Evolutionary conservation across 768 basidiomycete species (phyloP).

Genomic region (Leccinum sublutescens): DNA sequence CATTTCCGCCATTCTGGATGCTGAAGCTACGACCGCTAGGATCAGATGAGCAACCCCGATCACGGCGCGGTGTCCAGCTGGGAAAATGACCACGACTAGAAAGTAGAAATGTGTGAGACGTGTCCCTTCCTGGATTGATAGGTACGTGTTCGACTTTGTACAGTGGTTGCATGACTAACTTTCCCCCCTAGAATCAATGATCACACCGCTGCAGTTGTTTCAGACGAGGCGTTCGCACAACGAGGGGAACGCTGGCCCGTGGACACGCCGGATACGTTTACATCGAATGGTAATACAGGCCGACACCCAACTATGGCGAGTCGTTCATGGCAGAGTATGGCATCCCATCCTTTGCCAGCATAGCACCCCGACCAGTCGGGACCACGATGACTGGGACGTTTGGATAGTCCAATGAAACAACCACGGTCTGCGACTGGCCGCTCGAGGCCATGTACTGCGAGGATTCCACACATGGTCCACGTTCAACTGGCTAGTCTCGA

Average conservation of each 20-base stretch:
- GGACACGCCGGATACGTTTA: constrained; percentile 70
- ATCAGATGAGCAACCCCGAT: constrained; percentile 95
- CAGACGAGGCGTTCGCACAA: constrained; percentile 80
- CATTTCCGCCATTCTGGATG: constrained; percentile 69
- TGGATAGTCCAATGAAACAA: constrained; percentile 80
- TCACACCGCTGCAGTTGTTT: constrained; percentile 69
- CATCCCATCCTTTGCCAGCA: constrained; percentile 64
- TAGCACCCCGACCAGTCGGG: constrained; percentile 99
- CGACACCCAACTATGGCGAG: constrained; percentile 98
- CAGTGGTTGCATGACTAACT: not conserved
- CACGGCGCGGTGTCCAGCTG: constrained; percentile 91
- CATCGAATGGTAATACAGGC: constrained; percentile 43
- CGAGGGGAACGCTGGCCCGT: constrained; percentile 74
- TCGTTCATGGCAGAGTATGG: constrained; percentile 90
- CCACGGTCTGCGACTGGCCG: constrained; percentile 68
- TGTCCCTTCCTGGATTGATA: constrained; percentile 85
- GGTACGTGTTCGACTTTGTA: constrained; percentile 43
- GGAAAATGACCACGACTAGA: constrained; percentile 11
- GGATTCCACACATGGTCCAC: constrained; percentile 83
- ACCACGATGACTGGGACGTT: constrained; percentile 88
- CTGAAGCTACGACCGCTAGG: constrained; percentile 93
- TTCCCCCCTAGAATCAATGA: constrained; percentile 76
- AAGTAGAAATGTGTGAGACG: constrained; percentile 6
- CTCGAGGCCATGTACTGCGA: constrained; percentile 78
- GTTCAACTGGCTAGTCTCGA: not conserved